Evolutionary conservation across 371 early-diverging fungal species (phyloP).

Genomic region (Nosema muscidifuracis): DNA sequence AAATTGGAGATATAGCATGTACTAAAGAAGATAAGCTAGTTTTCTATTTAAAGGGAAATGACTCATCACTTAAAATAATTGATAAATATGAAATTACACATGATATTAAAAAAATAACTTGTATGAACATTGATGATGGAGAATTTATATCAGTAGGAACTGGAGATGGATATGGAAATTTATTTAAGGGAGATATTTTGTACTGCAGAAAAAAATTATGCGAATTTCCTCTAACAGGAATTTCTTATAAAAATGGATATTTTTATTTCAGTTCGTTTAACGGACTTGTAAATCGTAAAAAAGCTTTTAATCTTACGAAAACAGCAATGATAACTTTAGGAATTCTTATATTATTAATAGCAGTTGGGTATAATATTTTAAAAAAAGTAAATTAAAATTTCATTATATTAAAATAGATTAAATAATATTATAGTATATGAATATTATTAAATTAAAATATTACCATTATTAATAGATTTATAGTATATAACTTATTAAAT

Average conservation of each 20-base stretch:
- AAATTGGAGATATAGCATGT: constrained; percentile 24
- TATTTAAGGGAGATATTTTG: constrained; percentile 17
- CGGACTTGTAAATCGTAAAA: constrained; percentile 36
- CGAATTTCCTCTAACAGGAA: constrained; percentile 45
- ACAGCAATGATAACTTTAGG: not conserved
- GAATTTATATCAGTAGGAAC: constrained; percentile 28
- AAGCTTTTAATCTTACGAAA: not conserved
- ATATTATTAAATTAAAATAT: no score
- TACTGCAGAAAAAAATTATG: constrained; percentile 26
- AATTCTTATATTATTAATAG: constrained; percentile 21
- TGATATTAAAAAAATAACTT: constrained; percentile 45
- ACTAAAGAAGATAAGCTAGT: constrained; percentile 15
- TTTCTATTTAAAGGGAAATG: constrained; percentile 16
- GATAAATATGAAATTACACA: constrained; percentile 1
- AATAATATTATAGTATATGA: no score
- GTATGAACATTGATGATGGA: constrained; percentile 11
- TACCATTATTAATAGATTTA: no score
- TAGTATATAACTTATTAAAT: no score
- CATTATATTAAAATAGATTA: no score
- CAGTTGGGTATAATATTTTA: constrained; percentile 5
- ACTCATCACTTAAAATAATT: constrained; percentile 13
- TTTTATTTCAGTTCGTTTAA: constrained; percentile 40
- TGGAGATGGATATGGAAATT: constrained; percentile 18
- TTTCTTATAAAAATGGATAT: constrained; percentile 27
- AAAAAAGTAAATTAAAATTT: not conserved